A percentile compares a stretch with the other conserved stretches of the same genome.
These are phyloP conservation scores for Grammothele lineata DNA, from an alignment of 768 basidiomycete species.

Conservation along the genomic window DNA sequence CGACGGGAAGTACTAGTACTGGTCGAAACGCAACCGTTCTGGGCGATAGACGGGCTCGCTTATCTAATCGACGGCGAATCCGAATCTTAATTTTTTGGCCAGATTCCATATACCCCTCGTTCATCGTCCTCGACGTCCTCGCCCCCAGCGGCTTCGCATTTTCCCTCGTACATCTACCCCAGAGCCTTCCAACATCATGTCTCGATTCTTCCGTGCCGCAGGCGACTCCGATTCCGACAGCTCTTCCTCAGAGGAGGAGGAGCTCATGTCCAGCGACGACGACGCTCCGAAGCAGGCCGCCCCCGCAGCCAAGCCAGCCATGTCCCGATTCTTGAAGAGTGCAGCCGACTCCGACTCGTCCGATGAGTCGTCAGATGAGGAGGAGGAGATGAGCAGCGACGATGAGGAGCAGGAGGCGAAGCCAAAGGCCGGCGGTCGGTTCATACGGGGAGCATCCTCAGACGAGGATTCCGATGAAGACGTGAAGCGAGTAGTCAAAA, in stretches of 20 bases:
- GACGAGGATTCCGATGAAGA: conserved; percentile 64
- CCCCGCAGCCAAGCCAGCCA: conserved; percentile 50
- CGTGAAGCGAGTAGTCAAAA: conserved; percentile 68
- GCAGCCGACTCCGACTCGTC: conserved; percentile 52
- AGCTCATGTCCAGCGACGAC: conserved; percentile 67
- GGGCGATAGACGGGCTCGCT: not conserved
- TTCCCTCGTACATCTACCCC: conserved; percentile 3
- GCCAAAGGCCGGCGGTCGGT: conserved; percentile 32
- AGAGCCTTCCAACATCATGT: conserved; percentile 47
- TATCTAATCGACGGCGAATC: conserved; percentile 7
- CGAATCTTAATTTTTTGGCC: conserved; percentile 15
- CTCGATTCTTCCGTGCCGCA: conserved; percentile 84
- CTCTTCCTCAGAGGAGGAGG: conserved; percentile 64
- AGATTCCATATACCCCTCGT: too few relatives aligned
- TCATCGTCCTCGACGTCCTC: conserved; percentile 6
- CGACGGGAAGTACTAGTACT: too few relatives aligned
- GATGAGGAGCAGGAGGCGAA: conserved; percentile 34
- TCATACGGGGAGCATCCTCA: conserved; percentile 42
- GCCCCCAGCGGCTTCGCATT: conserved; percentile 8
- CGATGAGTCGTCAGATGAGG: conserved; percentile 49
- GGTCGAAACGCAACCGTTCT: too few relatives aligned
- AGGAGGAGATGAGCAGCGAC: conserved; percentile 41
- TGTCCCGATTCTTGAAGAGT: conserved; percentile 75
- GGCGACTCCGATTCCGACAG: conserved; percentile 82
- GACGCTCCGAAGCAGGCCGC: conserved; percentile 52